Evolutionary conservation across 208 protist genomes (phyloP), one percentile per base, ranked within the genome.

Genomic region (Porcisia hertigi): DNA sequence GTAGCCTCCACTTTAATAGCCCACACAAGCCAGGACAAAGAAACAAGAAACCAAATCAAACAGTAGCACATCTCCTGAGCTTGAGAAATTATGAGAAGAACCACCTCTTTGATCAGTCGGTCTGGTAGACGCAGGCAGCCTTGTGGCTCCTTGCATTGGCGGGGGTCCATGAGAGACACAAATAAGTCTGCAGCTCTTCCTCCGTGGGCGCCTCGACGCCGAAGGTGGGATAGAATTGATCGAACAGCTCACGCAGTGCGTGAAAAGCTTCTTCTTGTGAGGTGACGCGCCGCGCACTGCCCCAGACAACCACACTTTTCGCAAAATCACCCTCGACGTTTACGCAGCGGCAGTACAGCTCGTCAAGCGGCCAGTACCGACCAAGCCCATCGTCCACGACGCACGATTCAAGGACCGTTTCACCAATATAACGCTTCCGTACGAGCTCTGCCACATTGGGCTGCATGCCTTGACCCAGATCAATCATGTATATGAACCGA

Each of bases 341-440:
- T 5, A 96, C 77, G 81, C 94, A 83, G 65, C 86, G 77, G 80
- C 90, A 90, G 79, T 97, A 97, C 23, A 97, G 80, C 69, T 91
- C 82, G 47, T 96, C 78, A 12, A 85, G 69, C 14, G 93, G 93
- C 92, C 93, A 97, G 76, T 93, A 97, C 16, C 93, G 88, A 14
- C 93, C 90, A 69, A 97, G 82, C 58, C 92, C 92, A 80, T 97
- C 93, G 57, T 97, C 93, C 71, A 89, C 75, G 30, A 97, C 69
- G 66, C 91, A 95, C 16, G 93, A 96, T 9, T 92, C 87, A 9
- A 96, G 83, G 54, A 95, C 76, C 0, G 87, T 91, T 71, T 94
- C 82, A 25, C 93, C 93, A 86, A 97, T 96, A 65, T 85, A 84
- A 5, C 65, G 69, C 34, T 83, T 79, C 41, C 82, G 69, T 2